phyloP scores from a whole-genome alignment of 2,329 filamentous ascomycete species.

The Cladosporium sp. region DNA sequence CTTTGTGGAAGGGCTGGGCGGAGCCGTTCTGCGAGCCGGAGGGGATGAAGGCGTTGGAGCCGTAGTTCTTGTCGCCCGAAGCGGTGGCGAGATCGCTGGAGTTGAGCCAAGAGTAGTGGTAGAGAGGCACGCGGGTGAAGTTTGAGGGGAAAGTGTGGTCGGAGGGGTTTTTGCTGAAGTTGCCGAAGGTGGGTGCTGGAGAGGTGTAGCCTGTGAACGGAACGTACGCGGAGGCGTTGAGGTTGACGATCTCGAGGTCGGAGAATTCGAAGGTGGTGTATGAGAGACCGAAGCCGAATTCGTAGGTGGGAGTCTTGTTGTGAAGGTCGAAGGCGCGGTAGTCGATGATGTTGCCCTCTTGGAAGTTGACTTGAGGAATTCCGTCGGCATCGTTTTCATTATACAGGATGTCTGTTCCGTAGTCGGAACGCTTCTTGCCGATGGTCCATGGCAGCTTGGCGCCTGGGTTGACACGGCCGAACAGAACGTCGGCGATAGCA shows the following conservation, averaged over 20 bases:
- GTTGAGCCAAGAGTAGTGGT: constrained; percentile 69
- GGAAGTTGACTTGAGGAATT: constrained; percentile 66
- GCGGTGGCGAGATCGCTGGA: constrained; percentile 53
- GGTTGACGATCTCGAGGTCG: constrained; percentile 50
- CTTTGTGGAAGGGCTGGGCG: constrained; percentile 55
- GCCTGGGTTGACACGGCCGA: constrained; percentile 68
- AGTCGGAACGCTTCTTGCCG: constrained; percentile 61
- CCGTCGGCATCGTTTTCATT: constrained; percentile 59
- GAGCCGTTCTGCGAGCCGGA: constrained; percentile 51
- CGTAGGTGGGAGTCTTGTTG: constrained; percentile 63
- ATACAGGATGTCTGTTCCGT: constrained; percentile 61
- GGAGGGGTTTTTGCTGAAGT: constrained; percentile 54
- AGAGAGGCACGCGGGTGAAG: constrained; percentile 49
- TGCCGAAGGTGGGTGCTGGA: constrained; percentile 60
- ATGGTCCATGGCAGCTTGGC: constrained; percentile 75
- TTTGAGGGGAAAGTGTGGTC: constrained; percentile 56
- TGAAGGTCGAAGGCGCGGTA: constrained; percentile 59
- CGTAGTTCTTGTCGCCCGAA: constrained; percentile 56
- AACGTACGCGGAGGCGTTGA: constrained; percentile 48
- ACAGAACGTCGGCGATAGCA: constrained; percentile 70
- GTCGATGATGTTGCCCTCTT: constrained; percentile 73
- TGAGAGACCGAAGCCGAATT: constrained; percentile 72
- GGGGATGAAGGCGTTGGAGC: constrained; percentile 59
- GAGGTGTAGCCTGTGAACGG: constrained; percentile 58
- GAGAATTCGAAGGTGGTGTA: constrained; percentile 73